Percentiles rank a stretch among this genome's conserved stretches.
phyloP scores from a whole-genome alignment of 176 grass and related monocot genomes.

The Carex kokanica region DNA sequence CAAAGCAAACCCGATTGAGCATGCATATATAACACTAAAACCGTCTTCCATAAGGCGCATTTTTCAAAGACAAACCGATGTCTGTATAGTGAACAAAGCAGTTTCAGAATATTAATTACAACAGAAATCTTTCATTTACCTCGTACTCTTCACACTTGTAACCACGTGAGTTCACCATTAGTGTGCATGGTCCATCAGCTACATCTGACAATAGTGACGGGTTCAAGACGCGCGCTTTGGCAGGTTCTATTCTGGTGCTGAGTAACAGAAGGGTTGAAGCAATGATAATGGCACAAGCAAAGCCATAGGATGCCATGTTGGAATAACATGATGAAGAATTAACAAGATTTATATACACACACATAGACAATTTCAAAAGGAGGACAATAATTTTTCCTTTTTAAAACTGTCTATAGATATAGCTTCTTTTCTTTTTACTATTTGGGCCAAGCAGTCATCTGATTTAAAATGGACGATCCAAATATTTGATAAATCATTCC shows the following conservation, averaged over 20 bases:
- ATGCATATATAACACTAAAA: not conserved
- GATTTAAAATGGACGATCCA: not conserved
- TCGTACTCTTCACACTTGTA: slow-evolving; percentile 45
- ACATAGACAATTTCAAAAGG: not conserved
- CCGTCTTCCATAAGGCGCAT: not conserved
- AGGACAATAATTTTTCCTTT: not conserved
- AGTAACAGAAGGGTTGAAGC: not conserved
- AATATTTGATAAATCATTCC: not conserved
- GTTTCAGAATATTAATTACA: not conserved
- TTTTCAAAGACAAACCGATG: not conserved
- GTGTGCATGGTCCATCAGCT: slow-evolving; percentile 16
- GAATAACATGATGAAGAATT: not conserved
- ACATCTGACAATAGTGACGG: not conserved
- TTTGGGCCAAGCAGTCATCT: too few species aligned
- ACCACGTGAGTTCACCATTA: slow-evolving; percentile 14
- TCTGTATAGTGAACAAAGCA: not conserved
- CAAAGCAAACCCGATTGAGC: not conserved
- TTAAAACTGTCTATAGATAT: not conserved
- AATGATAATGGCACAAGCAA: slow-evolving; percentile 8
- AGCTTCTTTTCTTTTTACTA: not conserved
- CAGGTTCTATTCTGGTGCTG: not conserved
- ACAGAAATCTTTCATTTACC: slow-evolving; percentile 14
- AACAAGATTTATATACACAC: not conserved
- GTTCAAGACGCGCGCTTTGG: not conserved
- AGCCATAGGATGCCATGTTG: slow-evolving; percentile 22